Base-by-base conservation (phyloP, 352 stramenopile genomes). In the Peronospora farinosa region DNA sequence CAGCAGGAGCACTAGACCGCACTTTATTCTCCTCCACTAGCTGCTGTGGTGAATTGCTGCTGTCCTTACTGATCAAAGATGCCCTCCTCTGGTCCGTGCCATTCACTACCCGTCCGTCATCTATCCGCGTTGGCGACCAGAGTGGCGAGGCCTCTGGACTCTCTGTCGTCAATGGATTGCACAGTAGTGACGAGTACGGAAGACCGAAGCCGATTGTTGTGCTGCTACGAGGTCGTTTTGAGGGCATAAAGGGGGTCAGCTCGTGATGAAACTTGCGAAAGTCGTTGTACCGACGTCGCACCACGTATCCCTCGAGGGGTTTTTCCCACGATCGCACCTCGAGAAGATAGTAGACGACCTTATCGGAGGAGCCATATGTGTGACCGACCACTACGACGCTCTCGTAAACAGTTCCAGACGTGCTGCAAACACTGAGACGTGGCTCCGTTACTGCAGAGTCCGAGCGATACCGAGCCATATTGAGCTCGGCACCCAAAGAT, bases 251-350 rank as follows among this genome's bases (percentile, higher is more conserved):
- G 47, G 70, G 56, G n/a, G 54, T 36, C 37, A 90, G 61, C 25
- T 77, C 58, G 0, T 69, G 41, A 48, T 88, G 72, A 57, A 90
- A 73, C 36, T 65, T 57, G 54, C 74, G 75, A 41, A 90, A 88
- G 54, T 90, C 79, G 49, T 81, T 84, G 63, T 84, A 90, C 5
- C 79, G 72, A 16, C 79, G 72, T 13, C 79, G 76, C 37, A 90
- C 70, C 41, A 87, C 78, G 68, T 90, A 90, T 8, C 69, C 72
- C n/a, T 90, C 79, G 4, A 90, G 74, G 28, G 79, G 79, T 40
- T 65, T 71, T 40, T 88, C 77, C 61, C 68, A 79, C 12, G 76
- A 86, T 12, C 74, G 70, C 51, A 90, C 74, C 40, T 90, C 77
- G 32, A 90, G 40, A 31, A 88, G 57, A 57, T 90, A 88, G 60